These are phyloP conservation scores for Ascochyta pisi DNA, from an alignment of 2,329 filamentous ascomycete genomes.

Conservation along the genomic window DNA sequence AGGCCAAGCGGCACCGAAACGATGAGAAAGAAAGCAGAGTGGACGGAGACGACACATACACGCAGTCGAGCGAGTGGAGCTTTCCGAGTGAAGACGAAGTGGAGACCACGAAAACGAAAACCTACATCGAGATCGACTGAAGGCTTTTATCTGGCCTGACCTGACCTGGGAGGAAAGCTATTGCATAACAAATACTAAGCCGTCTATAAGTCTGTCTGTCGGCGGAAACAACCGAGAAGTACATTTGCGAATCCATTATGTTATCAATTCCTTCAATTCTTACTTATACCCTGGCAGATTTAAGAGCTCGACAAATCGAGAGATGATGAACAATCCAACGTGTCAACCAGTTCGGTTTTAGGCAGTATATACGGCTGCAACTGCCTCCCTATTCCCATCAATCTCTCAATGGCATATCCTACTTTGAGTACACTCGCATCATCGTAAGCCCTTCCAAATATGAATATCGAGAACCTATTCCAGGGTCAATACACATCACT, in stretches of 20 bases:
- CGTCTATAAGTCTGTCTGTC: too few relatives aligned
- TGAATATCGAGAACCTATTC: conserved; percentile 14
- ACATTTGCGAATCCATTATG: too few relatives aligned
- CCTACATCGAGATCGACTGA: background rate
- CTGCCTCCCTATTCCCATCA: background rate
- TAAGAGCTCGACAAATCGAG: background rate
- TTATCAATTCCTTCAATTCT: too few relatives aligned
- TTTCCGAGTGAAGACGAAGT: conserved; percentile 10
- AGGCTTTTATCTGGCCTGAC: background rate
- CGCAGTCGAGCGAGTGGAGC: conserved; percentile 19
- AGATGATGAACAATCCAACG: too few relatives aligned
- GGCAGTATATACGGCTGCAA: conserved; percentile 12
- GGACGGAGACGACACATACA: conserved; percentile 2
- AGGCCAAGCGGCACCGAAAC: background rate
- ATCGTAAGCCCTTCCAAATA: conserved; percentile 11
- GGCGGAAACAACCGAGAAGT: too few relatives aligned
- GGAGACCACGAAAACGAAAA: background rate
- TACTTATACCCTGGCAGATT: background rate
- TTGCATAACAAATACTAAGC: background rate
- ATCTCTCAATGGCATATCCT: conserved; percentile 10
- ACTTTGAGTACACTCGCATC: conserved; percentile 16
- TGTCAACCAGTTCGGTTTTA: background rate
- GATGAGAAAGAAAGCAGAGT: background rate
- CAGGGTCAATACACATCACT: background rate
- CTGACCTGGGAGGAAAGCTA: background rate